phyloP scores from a whole-genome alignment of 1,284 basidiomycete species.

The Cutaneotrichosporon daszewskae region DNA sequence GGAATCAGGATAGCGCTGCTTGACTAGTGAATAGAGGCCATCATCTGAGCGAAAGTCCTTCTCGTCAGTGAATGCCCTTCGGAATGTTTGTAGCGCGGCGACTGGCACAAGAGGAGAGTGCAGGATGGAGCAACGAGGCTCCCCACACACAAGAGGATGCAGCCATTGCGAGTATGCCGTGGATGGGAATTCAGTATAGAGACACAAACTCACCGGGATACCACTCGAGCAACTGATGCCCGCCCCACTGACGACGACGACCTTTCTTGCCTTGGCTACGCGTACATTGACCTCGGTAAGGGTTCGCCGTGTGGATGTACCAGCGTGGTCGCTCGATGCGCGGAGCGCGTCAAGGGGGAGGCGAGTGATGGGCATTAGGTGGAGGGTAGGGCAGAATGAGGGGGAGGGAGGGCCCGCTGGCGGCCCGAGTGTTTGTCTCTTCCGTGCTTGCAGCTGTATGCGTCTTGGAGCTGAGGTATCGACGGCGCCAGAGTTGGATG shows the following conservation, averaged over 20 bases:
- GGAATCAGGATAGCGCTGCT: slow-evolving; percentile 71
- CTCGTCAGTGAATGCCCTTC: neutral
- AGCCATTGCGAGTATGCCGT: too few relatives aligned
- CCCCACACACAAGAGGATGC: too few relatives aligned
- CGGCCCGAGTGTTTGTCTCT: too few relatives aligned
- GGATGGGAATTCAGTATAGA: too few relatives aligned
- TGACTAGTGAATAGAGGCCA: slow-evolving; percentile 81
- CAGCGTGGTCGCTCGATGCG: slow-evolving; percentile 17
- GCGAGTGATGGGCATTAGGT: slow-evolving; percentile 31
- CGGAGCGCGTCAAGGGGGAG: slow-evolving; percentile 33
- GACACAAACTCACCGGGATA: slow-evolving; percentile 65
- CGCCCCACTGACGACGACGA: slow-evolving; percentile 81
- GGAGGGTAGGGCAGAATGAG: too few relatives aligned
- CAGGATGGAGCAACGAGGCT: neutral
- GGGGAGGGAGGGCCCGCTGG: too few relatives aligned
- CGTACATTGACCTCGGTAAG: slow-evolving; percentile 64
- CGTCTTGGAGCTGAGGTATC: too few relatives aligned
- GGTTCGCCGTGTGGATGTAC: slow-evolving; percentile 34
- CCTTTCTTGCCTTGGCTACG: slow-evolving; percentile 74
- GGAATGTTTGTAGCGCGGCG: neutral
- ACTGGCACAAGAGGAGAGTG: neutral
- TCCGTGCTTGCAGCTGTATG: too few relatives aligned
- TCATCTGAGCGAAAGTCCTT: slow-evolving; percentile 87
- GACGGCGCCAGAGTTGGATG: too few relatives aligned
- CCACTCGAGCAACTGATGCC: slow-evolving; percentile 90